These are phyloP conservation scores for Ramaria sp. DNA, from an alignment of 768 basidiomycete species.

Conservation along the genomic window DNA sequence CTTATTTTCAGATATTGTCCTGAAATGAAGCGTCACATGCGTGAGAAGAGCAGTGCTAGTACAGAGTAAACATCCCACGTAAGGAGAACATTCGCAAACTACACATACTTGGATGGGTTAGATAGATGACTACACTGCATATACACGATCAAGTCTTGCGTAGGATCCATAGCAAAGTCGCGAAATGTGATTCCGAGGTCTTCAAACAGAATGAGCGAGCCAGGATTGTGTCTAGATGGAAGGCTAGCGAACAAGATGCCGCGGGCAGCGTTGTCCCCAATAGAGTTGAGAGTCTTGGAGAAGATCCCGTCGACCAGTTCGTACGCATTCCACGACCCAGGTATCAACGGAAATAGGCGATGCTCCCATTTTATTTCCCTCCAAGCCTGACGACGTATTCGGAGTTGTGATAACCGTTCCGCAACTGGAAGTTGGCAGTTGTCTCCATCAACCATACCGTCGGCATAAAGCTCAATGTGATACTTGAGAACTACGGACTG, in stretches of 20 bases:
- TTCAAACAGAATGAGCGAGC: constrained; percentile 15
- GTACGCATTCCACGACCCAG: constrained; percentile 37
- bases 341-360: constrained; percentile 17
- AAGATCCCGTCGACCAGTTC: constrained; percentile 54
- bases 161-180: constrained; percentile 58
- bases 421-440: background rate
- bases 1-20: constrained; percentile 31
- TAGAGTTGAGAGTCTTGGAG: constrained; percentile 27
- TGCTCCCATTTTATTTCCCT: constrained; percentile 19
- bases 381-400: constrained; percentile 28
- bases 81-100: constrained; percentile 14
- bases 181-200: constrained; percentile 32
- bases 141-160: constrained; percentile 46
- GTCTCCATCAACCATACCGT: constrained; percentile 9
- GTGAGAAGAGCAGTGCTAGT: background rate
- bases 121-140: background rate
- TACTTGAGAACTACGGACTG: constrained; percentile 7
- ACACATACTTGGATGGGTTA: constrained; percentile 14
- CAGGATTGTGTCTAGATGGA: constrained; percentile 11
- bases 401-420: constrained; percentile 25
- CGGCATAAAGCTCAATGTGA: constrained; percentile 13
- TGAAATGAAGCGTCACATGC: constrained; percentile 25
- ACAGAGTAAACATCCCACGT: constrained; percentile 4
- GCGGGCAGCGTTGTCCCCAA: constrained; percentile 12
- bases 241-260: constrained; percentile 16